These are phyloP conservation scores for Cyclotella atomus DNA, from an alignment of 108 stramenopile species.

Conservation along the genomic window DNA sequence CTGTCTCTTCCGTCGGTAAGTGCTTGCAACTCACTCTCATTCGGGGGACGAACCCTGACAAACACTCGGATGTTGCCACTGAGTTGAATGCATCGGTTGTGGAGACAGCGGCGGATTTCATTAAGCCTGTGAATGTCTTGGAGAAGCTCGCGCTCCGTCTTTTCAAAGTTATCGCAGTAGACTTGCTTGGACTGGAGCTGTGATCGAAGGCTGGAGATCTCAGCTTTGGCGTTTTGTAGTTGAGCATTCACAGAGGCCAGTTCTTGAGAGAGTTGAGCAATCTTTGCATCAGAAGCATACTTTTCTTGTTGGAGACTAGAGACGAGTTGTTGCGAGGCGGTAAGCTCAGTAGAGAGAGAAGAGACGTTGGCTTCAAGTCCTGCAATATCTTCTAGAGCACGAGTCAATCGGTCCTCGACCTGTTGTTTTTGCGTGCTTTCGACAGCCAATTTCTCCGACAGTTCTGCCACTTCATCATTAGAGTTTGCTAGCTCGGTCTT, in stretches of 20 bases:
- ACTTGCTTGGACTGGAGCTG: constrained; percentile 33
- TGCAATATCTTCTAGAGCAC: background rate
- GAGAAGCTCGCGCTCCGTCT: constrained; percentile 67
- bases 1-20: background rate
- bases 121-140: constrained; percentile 63
- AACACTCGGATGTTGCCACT: constrained; percentile 88
- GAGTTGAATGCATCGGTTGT: constrained; percentile 80
- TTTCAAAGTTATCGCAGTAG: constrained; percentile 56
- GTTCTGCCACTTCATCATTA: background rate
- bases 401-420: background rate
- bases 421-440: background rate
- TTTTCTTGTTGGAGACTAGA: constrained; percentile 9
- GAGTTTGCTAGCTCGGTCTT: constrained; percentile 4
- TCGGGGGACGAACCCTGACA: constrained; percentile 79
- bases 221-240: constrained; percentile 20
- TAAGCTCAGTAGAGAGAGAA: constrained; percentile 15
- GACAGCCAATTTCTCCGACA: background rate
- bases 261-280: constrained; percentile 19
- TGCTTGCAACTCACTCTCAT: constrained; percentile 34
- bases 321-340: constrained; percentile 27
- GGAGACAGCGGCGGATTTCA: constrained; percentile 70
- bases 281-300: constrained; percentile 21
- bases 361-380: constrained; percentile 6
- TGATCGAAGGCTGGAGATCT: constrained; percentile 18
- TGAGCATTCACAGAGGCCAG: constrained; percentile 28